A percentile compares a stretch with the other conserved stretches of the same genome.
Conservation (phyloP, 176 grass and related monocot species). For the Musa itinerans region DNA sequence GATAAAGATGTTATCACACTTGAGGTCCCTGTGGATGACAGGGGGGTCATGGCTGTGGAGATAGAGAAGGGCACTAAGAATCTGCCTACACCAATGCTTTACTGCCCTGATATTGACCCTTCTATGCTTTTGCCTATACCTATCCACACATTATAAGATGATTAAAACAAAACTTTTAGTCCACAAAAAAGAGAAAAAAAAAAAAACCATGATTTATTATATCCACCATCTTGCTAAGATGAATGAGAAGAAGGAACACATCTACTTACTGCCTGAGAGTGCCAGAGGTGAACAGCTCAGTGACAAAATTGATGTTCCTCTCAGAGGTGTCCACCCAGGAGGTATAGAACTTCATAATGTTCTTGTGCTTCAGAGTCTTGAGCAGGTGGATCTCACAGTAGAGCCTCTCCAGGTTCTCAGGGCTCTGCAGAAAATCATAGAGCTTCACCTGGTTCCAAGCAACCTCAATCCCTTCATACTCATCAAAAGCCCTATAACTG, state of each 20-base stretch:
- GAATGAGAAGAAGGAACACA: neutral
- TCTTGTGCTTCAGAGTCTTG: slow-evolving; percentile 83
- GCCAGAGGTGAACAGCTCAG: slow-evolving; percentile 98
- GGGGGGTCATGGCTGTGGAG: slow-evolving; percentile 85
- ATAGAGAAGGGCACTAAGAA: slow-evolving; percentile 69
- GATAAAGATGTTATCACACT: slow-evolving; percentile 96
- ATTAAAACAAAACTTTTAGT: slow-evolving; percentile 2
- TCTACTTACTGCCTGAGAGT: slow-evolving; percentile 77
- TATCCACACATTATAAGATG: slow-evolving; percentile 25
- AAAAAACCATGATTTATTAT: neutral
- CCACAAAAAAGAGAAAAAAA: neutral
- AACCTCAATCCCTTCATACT: slow-evolving; percentile 92
- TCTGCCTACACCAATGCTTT: slow-evolving; percentile 96
- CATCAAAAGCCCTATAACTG: slow-evolving; percentile 92
- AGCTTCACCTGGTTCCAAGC: slow-evolving; percentile 99
- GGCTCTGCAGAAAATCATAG: slow-evolving; percentile 73
- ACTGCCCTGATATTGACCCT: slow-evolving; percentile 74
- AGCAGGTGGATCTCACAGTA: slow-evolving; percentile 99
- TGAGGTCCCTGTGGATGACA: slow-evolving; percentile 94
- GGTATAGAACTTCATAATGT: slow-evolving; percentile 96
- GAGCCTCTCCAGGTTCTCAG: slow-evolving; percentile 83
- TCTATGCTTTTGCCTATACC: slow-evolving; percentile 74
- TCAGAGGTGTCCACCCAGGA: slow-evolving; percentile 81
- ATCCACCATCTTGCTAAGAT: neutral
- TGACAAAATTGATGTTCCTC: slow-evolving; percentile 99